Percentiles rank a stretch among this genome's conserved stretches.
Evolutionary conservation across 352 stramenopile species (phyloP).

Genomic region (Blastocystis sp.): DNA sequence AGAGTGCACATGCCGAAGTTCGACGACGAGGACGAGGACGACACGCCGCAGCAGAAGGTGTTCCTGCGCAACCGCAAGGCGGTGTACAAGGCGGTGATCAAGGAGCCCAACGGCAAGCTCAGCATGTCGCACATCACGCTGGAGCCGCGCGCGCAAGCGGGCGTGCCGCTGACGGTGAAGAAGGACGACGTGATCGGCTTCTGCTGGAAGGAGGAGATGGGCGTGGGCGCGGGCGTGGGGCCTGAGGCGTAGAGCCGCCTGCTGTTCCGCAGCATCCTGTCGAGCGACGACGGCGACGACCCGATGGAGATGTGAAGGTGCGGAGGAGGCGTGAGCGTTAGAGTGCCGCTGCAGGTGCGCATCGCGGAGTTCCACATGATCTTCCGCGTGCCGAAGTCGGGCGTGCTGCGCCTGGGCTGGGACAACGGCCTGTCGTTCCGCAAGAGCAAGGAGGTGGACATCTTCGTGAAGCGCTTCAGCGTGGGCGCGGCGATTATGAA

Average conservation of each 20-base stretch:
- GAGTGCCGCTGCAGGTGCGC: conserved; percentile 59
- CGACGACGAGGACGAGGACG: conserved; percentile 55
- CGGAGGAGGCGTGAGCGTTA: neutral
- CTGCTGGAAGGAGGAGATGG: conserved; percentile 58
- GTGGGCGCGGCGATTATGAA: neutral
- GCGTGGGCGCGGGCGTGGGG: neutral
- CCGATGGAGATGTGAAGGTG: neutral
- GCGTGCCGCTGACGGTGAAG: conserved; percentile 26
- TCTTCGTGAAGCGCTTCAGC: conserved; percentile 58
- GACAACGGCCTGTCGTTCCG: conserved; percentile 53
- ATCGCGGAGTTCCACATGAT: conserved; percentile 66
- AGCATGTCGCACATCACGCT: conserved; percentile 40
- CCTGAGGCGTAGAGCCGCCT: conserved; percentile 28
- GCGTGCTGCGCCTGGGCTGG: conserved; percentile 54
- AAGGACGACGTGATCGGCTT: conserved; percentile 61
- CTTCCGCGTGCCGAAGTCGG: conserved; percentile 9
- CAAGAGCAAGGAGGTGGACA: conserved; percentile 60
- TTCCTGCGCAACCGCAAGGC: conserved; percentile 46
- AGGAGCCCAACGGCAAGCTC: conserved; percentile 61
- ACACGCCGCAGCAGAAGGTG: neutral
- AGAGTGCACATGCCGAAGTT: conserved; percentile 63
- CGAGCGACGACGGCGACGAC: neutral
- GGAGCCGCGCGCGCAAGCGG: conserved; percentile 34
- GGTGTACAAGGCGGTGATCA: conserved; percentile 59
- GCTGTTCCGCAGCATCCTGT: conserved; percentile 58